phyloP scores from a whole-genome alignment of 176 grass and related monocot genomes.

The Zizania latifolia region DNA sequence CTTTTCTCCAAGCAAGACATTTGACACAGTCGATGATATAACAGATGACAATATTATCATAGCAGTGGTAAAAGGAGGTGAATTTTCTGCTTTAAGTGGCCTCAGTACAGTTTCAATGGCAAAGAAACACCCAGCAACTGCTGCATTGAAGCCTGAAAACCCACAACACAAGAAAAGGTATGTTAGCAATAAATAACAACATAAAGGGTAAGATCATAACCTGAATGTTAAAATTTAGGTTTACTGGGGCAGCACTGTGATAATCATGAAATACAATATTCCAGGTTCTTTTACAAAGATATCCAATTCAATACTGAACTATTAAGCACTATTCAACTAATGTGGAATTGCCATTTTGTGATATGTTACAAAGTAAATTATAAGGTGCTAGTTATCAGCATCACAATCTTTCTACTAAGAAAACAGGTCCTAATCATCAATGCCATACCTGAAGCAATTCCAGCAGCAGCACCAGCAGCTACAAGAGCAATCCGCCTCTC shows the following conservation, averaged over 20 bases:
- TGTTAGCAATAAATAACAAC: not conserved
- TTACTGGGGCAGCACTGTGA: not conserved
- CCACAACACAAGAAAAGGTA: not conserved
- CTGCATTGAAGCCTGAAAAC: constrained; percentile 90
- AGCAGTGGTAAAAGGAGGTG: constrained; percentile 90
- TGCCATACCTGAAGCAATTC: constrained; percentile 89
- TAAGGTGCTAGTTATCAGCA: not conserved
- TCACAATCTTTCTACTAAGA: not conserved
- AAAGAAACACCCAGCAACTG: constrained; percentile 95
- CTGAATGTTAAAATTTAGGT: not conserved
- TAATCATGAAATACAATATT: not conserved
- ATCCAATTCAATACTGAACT: not conserved
- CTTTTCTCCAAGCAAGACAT: constrained; percentile 92
- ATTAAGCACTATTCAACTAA: not conserved
- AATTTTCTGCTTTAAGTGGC: constrained; percentile 93
- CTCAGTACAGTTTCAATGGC: constrained; percentile 96
- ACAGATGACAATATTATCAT: constrained; percentile 98
- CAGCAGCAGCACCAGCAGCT: constrained; percentile 92
- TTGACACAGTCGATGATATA: constrained; percentile 95
- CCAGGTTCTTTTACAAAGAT: constrained; percentile 3
- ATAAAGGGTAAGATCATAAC: not conserved
- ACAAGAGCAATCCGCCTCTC: constrained; percentile 91
- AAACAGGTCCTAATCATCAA: not conserved
- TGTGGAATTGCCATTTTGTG: not conserved
- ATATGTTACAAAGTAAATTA: not conserved